Percentiles rank a stretch among this genome's conserved stretches.
phyloP scores from a whole-genome alignment of 768 basidiomycete species.

The Sarcodon sp. region DNA sequence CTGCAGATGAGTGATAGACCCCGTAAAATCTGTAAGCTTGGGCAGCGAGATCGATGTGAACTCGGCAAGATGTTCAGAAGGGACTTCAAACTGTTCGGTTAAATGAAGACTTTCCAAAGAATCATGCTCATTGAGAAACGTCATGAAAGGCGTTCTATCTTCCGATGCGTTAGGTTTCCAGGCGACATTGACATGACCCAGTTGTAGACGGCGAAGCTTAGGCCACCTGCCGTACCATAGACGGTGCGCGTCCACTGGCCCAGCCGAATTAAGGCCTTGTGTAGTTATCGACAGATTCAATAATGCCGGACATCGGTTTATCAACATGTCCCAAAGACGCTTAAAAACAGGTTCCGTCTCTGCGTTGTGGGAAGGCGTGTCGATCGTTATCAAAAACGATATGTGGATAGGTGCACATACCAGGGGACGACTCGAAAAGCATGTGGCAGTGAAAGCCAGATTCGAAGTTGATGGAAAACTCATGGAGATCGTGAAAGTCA shows the following conservation, averaged over 20 bases:
- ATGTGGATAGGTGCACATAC: conserved; percentile 22
- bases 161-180: conserved; percentile 28
- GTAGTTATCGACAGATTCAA: conserved; percentile 45
- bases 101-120: conserved; percentile 20
- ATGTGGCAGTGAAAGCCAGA: conserved; percentile 52
- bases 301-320: conserved; percentile 47
- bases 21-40: conserved; percentile 44
- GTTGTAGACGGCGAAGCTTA: conserved; percentile 38
- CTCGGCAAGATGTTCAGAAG: conserved; percentile 34
- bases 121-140: conserved; percentile 58
- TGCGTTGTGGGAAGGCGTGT: conserved; percentile 1
- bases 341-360: conserved; percentile 40
- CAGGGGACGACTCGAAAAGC: conserved; percentile 40
- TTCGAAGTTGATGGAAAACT: conserved; percentile 50
- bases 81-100: conserved; percentile 4
- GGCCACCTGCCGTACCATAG: conserved; percentile 60
- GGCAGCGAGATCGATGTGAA: conserved; percentile 34
- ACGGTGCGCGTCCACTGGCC: conserved; percentile 39
- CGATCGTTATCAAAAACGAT: background rate
- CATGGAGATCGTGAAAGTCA: conserved; percentile 48
- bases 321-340: conserved; percentile 62
- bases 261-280: conserved; percentile 30
- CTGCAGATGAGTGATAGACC: conserved; percentile 56
- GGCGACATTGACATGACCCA: conserved; percentile 58
- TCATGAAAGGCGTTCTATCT: conserved; percentile 41